A percentile compares a stretch with the other conserved stretches of the same genome.
Conservation (phyloP, 768 basidiomycete genomes). For the Boletellus ananas region DNA sequence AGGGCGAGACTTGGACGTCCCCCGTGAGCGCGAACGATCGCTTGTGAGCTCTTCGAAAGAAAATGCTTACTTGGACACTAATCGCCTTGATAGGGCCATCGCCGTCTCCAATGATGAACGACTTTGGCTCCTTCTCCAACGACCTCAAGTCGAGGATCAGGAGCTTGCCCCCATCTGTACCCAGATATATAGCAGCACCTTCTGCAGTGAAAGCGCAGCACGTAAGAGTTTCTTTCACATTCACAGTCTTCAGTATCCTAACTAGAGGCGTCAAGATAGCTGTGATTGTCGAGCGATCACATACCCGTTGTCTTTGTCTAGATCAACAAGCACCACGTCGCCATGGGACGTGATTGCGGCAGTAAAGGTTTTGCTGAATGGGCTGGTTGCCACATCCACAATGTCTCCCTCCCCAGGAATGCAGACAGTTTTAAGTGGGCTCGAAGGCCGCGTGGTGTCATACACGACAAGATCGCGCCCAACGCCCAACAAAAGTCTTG, state of each 20-base stretch:
- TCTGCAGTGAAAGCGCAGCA: slow-evolving; percentile 67
- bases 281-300: slow-evolving; percentile 12
- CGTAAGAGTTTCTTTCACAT: slow-evolving; percentile 50
- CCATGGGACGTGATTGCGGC: slow-evolving; percentile 55
- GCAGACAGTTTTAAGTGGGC: slow-evolving; percentile 49
- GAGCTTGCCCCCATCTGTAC: slow-evolving; percentile 62
- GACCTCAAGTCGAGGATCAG: slow-evolving; percentile 60
- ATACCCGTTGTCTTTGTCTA: slow-evolving; percentile 74
- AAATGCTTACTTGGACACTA: slow-evolving; percentile 49
- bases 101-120: slow-evolving; percentile 46
- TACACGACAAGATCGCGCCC: slow-evolving; percentile 56
- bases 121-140: slow-evolving; percentile 61
- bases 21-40: slow-evolving; percentile 4
- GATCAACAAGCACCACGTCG: slow-evolving; percentile 55
- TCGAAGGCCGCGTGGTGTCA: slow-evolving; percentile 56
- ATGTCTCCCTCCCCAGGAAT: slow-evolving; percentile 52
- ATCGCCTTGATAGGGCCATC: slow-evolving; percentile 50
- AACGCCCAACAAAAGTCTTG: slow-evolving; percentile 52
- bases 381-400: slow-evolving; percentile 57
- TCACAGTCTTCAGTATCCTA: slow-evolving; percentile 59
- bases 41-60: neutral
- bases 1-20: slow-evolving; percentile 15
- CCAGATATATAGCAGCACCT: slow-evolving; percentile 62
- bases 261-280: neutral
- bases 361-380: slow-evolving; percentile 72